Base-by-base conservation (phyloP, 2,329 filamentous ascomycete genomes). In the Apiospora phragmitis region DNA sequence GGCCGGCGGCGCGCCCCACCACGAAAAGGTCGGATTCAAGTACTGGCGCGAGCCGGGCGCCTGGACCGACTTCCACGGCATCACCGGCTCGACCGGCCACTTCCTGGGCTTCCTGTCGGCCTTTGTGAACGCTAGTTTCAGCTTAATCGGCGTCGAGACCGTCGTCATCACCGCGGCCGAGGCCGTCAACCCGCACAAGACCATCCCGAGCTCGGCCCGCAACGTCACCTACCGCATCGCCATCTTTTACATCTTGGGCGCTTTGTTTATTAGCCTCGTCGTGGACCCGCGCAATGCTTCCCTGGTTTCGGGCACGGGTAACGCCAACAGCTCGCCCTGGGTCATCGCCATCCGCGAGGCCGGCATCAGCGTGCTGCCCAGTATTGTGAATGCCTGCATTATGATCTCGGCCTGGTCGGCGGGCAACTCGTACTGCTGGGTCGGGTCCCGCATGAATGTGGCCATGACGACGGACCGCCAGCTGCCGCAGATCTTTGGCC, bases 261-360 rank as follows among this genome's bases (percentile, higher is more conserved):
- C 68, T 26, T 49, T 75, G 8, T 66, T 72, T n/a, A 71, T 73
- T 42, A 67, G 70, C n/a, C 29, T 73, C 3, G 67, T 74, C 65
- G 76, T 70, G 35, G 68, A 68, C 24, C 69, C 68, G 7, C 42
- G 62, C 38, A 35, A 70, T 55, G 47, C 45, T 18, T 14, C 29
- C 7, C 71, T 75, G 0, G 68, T 72, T 74, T 72, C 71, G 12
- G 71, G 59, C 24, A 41, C 71, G 7, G 71, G 71, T 38, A 69
- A 72, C 65, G 71, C 69, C 35, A 72, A 72, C 68, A 69, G 67
- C 4, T 82, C 80, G 21, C 92, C 91, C 0, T 92, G 93, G 76
- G 91, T 93, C 71, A 88, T 93, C 73, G 88, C 88, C 32, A 89
- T 90, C 71, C 81, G 87, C 72, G 84, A 89, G 70, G 89, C 90